Evolutionary conservation across 352 stramenopile genomes (phyloP).

Genomic region (Globisporangium nagaii): DNA sequence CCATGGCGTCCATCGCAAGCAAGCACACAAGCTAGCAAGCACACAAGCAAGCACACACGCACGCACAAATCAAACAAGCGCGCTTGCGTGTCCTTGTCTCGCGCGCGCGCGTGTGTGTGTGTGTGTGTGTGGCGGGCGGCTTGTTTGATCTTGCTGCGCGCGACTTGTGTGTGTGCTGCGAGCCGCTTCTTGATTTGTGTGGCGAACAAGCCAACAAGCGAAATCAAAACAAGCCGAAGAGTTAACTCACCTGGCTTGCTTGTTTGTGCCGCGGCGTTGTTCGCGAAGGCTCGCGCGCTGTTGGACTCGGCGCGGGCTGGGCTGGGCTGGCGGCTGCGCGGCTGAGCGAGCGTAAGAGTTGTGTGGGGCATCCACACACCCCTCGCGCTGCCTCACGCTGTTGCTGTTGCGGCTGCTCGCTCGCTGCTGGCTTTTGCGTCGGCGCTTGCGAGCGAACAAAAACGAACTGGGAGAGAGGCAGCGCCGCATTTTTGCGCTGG

Average conservation of each 20-base stretch:
- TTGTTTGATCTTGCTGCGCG: too few relatives aligned
- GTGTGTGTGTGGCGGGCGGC: background rate
- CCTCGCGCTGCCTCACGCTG: background rate
- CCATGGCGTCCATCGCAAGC: background rate
- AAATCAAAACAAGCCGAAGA: too few relatives aligned
- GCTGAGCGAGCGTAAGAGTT: background rate
- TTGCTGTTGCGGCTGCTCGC: background rate
- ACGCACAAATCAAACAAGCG: background rate
- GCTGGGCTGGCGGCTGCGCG: background rate
- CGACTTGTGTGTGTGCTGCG: background rate
- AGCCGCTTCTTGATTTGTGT: too few relatives aligned
- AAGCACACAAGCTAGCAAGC: background rate
- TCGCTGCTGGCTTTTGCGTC: background rate
- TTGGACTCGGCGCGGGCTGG: too few relatives aligned
- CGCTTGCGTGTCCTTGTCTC: background rate
- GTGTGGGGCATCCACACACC: background rate
- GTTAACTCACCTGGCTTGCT: too few relatives aligned
- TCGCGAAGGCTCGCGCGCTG: too few relatives aligned
- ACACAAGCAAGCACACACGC: background rate
- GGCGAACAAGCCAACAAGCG: too few relatives aligned
- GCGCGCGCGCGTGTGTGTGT: background rate
- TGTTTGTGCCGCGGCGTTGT: too few relatives aligned
- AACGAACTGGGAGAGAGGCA: background rate
- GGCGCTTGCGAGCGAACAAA: background rate
- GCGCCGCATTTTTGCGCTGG: background rate